phyloP scores from a whole-genome alignment of 768 basidiomycete species.

The Boletus subcaerulescens region DNA sequence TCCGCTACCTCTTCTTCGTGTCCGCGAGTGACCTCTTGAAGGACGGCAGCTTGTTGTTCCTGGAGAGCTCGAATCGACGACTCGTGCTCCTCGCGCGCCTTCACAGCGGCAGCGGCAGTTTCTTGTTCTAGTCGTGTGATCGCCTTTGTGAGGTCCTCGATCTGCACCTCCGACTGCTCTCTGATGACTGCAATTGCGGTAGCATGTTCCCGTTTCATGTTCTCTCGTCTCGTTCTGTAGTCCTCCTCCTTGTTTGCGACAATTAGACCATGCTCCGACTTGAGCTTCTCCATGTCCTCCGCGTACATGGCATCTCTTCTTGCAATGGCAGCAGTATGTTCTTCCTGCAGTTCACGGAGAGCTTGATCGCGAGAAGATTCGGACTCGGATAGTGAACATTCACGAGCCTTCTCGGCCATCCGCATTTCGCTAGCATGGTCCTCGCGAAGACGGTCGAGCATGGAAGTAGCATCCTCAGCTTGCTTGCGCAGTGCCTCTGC shows the following conservation, averaged over 20 bases:
- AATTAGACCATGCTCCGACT: constrained; percentile 56
- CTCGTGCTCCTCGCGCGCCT: constrained; percentile 47
- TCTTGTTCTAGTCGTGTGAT: constrained; percentile 49
- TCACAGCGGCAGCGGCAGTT: constrained; percentile 36
- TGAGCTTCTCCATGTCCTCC: constrained; percentile 64
- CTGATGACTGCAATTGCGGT: constrained; percentile 29
- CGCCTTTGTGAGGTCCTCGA: constrained; percentile 60
- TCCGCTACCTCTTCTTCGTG: constrained; percentile 55
- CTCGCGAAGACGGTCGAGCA: constrained; percentile 67
- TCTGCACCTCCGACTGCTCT: constrained; percentile 40
- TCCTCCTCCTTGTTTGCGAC: constrained; percentile 60
- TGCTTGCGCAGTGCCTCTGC: constrained; percentile 61
- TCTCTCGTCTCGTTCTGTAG: constrained; percentile 38
- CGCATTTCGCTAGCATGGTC: constrained; percentile 75
- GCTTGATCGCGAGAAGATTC: constrained; percentile 62
- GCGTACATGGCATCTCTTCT: constrained; percentile 64
- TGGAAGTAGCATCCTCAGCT: constrained; percentile 54
- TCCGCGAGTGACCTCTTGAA: constrained; percentile 53
- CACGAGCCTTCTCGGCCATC: constrained; percentile 70
- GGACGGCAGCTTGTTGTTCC: constrained; percentile 52
- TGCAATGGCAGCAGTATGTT: constrained; percentile 62
- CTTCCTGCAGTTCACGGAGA: constrained; percentile 66
- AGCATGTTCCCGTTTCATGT: constrained; percentile 35
- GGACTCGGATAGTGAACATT: constrained; percentile 73
- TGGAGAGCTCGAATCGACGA: constrained; percentile 44